Evolutionary conservation across 805 yeast species (phyloP).

Genomic region (Hanseniaspora osmophila): DNA sequence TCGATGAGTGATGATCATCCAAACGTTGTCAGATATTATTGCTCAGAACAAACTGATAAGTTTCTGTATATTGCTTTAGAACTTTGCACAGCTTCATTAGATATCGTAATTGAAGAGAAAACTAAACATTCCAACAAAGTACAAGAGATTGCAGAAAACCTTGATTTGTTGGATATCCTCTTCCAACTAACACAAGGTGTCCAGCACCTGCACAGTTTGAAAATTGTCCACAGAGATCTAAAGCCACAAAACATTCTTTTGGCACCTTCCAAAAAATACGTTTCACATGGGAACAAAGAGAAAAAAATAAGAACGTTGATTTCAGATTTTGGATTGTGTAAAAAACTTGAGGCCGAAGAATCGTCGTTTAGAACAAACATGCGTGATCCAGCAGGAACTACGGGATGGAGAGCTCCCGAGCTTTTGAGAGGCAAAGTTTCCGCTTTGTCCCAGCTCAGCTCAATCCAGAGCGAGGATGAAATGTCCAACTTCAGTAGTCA

Average conservation of each 20-base stretch:
- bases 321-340: constrained; percentile 93
- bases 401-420: constrained; percentile 99
- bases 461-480: constrained; percentile 11
- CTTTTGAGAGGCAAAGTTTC: constrained; percentile 27
- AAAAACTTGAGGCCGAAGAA: constrained; percentile 80
- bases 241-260: constrained; percentile 90
- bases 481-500: constrained; percentile 10
- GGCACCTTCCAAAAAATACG: constrained; percentile 45
- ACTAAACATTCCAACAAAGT: constrained; percentile 22
- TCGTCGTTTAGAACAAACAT: constrained; percentile 87
- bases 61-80: constrained; percentile 89
- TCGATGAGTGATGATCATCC: constrained; percentile 96
- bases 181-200: constrained; percentile 74
- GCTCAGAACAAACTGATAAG: constrained; percentile 80
- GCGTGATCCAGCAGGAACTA: constrained; percentile 87
- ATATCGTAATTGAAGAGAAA: constrained; percentile 58
- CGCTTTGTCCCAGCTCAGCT: constrained; percentile 21
- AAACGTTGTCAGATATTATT: constrained; percentile 82
- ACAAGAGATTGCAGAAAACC: constrained; percentile 24
- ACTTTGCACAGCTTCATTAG: constrained; percentile 76
- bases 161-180: constrained; percentile 42
- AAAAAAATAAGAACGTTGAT: constrained; percentile 57
- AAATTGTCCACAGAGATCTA: constrained; percentile 87
- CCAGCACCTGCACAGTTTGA: constrained; percentile 72
- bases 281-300: constrained; percentile 7